Percentiles rank a stretch among this genome's conserved stretches.
These are phyloP conservation scores for Didymella glomerata DNA, from an alignment of 2,329 filamentous ascomycete genomes.

Conservation along the genomic window DNA sequence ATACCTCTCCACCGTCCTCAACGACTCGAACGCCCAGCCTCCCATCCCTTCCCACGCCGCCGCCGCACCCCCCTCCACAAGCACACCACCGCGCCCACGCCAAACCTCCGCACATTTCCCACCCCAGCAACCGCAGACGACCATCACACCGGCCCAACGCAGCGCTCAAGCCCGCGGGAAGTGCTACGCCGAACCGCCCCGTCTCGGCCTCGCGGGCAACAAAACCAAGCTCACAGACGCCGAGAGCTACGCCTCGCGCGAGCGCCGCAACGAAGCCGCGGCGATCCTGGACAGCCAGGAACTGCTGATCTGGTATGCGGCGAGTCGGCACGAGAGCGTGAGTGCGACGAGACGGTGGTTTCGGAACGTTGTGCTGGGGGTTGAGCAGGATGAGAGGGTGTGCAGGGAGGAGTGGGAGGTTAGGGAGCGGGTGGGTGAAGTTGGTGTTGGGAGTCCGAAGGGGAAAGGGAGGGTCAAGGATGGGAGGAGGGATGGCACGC, in stretches of 20 bases:
- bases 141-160: conserved; percentile 36
- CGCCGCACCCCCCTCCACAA: not conserved
- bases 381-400: conserved; percentile 13
- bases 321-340: conserved; percentile 46
- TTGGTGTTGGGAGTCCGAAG: conserved; percentile 12
- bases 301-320: conserved; percentile 49
- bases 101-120: not conserved
- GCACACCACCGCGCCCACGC: conserved; percentile 2
- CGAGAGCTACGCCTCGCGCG: conserved; percentile 42
- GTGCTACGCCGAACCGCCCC: conserved; percentile 1
- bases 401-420: conserved; percentile 36
- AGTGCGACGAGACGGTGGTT: conserved; percentile 44
- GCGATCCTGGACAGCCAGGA: conserved; percentile 48
- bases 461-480: conserved; percentile 29
- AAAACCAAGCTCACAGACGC: not conserved
- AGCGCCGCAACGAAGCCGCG: conserved; percentile 43
- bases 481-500: conserved; percentile 22
- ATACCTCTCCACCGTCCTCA: conserved; percentile 23
- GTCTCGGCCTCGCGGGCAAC: not conserved
- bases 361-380: conserved; percentile 43
- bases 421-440: conserved; percentile 18
- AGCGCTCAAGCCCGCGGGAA: conserved; percentile 42
- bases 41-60: not conserved
- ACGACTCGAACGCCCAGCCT: conserved; percentile 11
- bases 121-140: not conserved